A percentile compares a stretch with the other conserved stretches of the same genome.
Evolutionary conservation across 306 rosid genomes (phyloP).

Genomic region (Aeschynomene evenia): DNA sequence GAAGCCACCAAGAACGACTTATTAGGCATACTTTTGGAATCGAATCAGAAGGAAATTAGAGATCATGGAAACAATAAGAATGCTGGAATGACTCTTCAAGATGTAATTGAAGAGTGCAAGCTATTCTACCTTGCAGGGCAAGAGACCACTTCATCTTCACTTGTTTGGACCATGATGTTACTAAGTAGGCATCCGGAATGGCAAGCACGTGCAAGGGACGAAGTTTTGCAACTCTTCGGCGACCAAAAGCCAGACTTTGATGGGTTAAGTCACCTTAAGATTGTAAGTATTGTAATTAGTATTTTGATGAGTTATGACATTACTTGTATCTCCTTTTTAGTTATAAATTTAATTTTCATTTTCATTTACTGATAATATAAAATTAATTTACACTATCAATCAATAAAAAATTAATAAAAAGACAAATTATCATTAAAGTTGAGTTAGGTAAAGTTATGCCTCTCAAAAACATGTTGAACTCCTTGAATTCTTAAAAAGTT

Average conservation of each 20-base stretch:
- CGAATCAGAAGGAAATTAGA: constrained; percentile 43
- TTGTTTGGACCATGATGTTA: constrained; percentile 53
- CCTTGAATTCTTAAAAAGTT: too few species aligned
- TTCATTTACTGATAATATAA: too few species aligned
- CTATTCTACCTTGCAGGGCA: constrained; percentile 51
- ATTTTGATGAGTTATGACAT: background rate
- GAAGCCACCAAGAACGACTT: constrained; percentile 34
- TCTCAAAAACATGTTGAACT: too few species aligned
- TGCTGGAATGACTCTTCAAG: constrained; percentile 30
- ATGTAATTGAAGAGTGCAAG: constrained; percentile 46
- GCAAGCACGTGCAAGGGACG: constrained; percentile 54
- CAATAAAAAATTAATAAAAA: too few species aligned
- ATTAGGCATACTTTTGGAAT: constrained; percentile 44
- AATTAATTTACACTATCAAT: too few species aligned
- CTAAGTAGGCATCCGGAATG: constrained; percentile 41
- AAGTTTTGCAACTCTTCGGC: constrained; percentile 43
- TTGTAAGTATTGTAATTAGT: constrained; percentile 32
- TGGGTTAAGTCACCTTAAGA: constrained; percentile 35
- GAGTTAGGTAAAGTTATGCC: too few species aligned
- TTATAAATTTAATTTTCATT: too few species aligned
- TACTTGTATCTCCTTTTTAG: background rate
- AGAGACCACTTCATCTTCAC: constrained; percentile 33
- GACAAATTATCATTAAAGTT: too few species aligned
- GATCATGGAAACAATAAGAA: constrained; percentile 34
- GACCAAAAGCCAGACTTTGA: constrained; percentile 34